phyloP scores from a whole-genome alignment of 331 rosid genomes.

The Pyrus hybrid region DNA sequence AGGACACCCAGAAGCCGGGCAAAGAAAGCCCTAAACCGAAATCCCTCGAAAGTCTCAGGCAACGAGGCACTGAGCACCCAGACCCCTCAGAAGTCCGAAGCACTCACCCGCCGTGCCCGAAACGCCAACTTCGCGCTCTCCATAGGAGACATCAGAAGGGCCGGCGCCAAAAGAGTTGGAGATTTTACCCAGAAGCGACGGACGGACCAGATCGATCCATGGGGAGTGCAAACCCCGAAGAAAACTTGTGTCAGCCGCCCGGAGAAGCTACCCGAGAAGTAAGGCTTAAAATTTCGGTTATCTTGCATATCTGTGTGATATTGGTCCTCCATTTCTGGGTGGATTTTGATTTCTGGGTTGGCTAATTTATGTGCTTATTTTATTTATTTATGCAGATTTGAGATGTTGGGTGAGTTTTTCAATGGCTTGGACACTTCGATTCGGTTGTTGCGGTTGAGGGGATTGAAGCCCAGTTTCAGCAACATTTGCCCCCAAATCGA shows the following conservation, averaged over 20 bases:
- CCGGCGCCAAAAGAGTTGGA: slow-evolving; percentile 11
- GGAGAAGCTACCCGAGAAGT: slow-evolving; percentile 39
- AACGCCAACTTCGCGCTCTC: not conserved
- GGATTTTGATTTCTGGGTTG: too few relatives aligned
- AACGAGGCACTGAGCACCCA: slow-evolving; percentile 20
- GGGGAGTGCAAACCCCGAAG: not conserved
- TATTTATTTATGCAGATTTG: too few relatives aligned
- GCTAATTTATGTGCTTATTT: too few relatives aligned
- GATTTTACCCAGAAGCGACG: slow-evolving; percentile 7
- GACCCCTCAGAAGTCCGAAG: slow-evolving; percentile 55
- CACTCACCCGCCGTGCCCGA: not conserved
- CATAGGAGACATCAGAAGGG: not conserved
- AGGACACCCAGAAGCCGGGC: slow-evolving; percentile 8
- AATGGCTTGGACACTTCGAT: too few relatives aligned
- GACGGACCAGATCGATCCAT: slow-evolving; percentile 2
- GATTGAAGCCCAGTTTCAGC: too few relatives aligned
- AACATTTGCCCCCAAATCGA: too few relatives aligned
- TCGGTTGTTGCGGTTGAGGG: too few relatives aligned
- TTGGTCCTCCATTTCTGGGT: too few relatives aligned
- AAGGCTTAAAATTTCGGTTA: too few relatives aligned
- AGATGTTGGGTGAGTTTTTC: too few relatives aligned
- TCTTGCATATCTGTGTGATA: too few relatives aligned
- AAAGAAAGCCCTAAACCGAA: slow-evolving; percentile 1
- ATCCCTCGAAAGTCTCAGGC: not conserved
- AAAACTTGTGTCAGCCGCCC: not conserved